A percentile compares a stretch with the other conserved stretches of the same genome.
phyloP scores from a whole-genome alignment of 2,329 filamentous ascomycete genomes.

The Verticillium dahliae region DNA sequence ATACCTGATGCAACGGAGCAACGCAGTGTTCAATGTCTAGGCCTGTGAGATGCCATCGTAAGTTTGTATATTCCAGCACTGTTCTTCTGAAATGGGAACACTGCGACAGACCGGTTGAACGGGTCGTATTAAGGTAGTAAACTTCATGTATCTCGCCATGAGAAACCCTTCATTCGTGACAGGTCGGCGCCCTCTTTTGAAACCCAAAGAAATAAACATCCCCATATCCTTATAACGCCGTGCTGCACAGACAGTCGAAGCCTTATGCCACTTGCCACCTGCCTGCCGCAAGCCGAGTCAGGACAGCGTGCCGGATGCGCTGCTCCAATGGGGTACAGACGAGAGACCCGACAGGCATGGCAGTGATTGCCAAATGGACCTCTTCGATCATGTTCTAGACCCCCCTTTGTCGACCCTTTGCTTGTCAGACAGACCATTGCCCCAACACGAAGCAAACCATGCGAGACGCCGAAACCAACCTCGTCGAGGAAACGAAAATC shows the following conservation, averaged over 20 bases:
- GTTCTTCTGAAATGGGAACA: not conserved
- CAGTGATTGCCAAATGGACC: not conserved
- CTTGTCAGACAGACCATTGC: not conserved
- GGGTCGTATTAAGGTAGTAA: not conserved
- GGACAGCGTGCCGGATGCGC: not conserved
- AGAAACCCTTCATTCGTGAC: not conserved
- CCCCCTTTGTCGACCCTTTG: not conserved
- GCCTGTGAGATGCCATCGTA: not conserved
- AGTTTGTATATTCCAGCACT: not conserved
- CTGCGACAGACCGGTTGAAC: not conserved
- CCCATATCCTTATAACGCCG: not conserved
- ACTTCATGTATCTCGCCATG: not conserved
- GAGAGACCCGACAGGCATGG: not conserved
- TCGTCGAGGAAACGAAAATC: not conserved
- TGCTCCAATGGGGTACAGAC: not conserved
- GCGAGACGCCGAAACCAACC: not conserved
- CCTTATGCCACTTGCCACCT: not conserved
- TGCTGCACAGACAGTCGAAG: not conserved
- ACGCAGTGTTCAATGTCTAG: too few relatives aligned
- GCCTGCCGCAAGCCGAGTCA: not conserved
- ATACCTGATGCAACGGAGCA: not conserved
- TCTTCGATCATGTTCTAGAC: not conserved
- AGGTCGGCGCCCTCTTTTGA: not conserved
- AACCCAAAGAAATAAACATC: not conserved
- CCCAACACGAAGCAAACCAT: not conserved